Evolutionary conservation across 1,139 yeast genomes (phyloP).

Genomic region (Blastobotrys buckinghamii): DNA sequence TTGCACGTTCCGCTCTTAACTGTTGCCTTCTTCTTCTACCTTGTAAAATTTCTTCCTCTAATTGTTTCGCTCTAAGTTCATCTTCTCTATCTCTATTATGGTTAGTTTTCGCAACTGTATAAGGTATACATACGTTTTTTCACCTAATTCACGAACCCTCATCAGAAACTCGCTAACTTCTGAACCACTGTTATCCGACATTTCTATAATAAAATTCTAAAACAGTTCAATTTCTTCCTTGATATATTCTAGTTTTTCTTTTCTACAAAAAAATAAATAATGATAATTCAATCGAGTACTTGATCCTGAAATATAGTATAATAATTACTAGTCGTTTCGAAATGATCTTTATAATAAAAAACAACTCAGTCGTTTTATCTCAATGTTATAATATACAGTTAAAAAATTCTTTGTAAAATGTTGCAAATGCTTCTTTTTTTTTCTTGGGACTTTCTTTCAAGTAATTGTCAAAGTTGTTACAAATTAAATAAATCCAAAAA

Average conservation of each 20-base stretch:
- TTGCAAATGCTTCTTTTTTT: no score
- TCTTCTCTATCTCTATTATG: conserved; percentile 32
- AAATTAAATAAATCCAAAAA: no score
- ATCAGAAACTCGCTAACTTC: conserved; percentile 34
- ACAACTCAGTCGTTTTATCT: no score
- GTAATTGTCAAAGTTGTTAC: no score
- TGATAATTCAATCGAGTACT: no score
- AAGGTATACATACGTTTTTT: conserved; percentile 26
- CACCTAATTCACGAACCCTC: conserved; percentile 33
- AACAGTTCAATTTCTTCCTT: neutral
- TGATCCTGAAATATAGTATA: no score
- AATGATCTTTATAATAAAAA: no score
- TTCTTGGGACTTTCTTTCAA: no score
- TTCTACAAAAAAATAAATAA: no score
- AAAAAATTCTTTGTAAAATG: no score
- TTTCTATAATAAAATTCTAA: neutral
- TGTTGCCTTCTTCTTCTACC: conserved; percentile 31
- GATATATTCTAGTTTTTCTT: neutral
- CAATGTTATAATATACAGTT: no score
- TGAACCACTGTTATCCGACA: conserved; percentile 10
- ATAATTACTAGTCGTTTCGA: no score
- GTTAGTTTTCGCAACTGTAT: neutral
- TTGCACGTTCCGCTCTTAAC: conserved; percentile 27
- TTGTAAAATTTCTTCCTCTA: conserved; percentile 33
- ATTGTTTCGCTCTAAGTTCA: conserved; percentile 31